A percentile compares a stretch with the other conserved stretches of the same genome.
These are phyloP conservation scores for Coniochaeta hoffmannii DNA, from an alignment of 2,329 filamentous ascomycete genomes.

Conservation along the genomic window DNA sequence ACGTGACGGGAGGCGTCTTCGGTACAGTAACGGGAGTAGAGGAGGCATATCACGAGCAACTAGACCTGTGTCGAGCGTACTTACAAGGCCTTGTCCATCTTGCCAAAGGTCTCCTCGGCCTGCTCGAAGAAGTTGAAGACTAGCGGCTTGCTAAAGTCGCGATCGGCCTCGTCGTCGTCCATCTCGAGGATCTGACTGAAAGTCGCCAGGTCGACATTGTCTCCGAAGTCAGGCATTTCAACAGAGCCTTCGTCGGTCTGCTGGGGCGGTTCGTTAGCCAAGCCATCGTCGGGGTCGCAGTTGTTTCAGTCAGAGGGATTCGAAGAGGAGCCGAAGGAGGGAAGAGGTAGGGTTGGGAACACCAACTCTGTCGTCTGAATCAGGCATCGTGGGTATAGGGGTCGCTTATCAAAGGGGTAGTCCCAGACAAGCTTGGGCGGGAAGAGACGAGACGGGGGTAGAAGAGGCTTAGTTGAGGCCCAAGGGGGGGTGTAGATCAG, in stretches of 20 bases:
- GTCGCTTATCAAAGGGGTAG: neutral
- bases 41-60: neutral
- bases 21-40: neutral
- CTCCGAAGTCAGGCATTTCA: conserved; percentile 56
- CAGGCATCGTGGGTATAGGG: conserved; percentile 2
- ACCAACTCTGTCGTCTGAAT: conserved; percentile 3
- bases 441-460: neutral
- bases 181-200: conserved; percentile 97
- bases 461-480: neutral
- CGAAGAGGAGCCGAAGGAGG: neutral
- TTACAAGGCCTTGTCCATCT: conserved; percentile 82
- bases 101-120: conserved; percentile 73
- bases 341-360: neutral
- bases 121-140: conserved; percentile 92
- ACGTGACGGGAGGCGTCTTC: neutral
- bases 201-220: conserved; percentile 69
- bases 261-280: conserved; percentile 7
- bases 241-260: conserved; percentile 32
- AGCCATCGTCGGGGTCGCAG: neutral
- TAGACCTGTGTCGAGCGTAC: conserved; percentile 22
- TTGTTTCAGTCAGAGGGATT: neutral
- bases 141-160: conserved; percentile 82
- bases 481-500: neutral
- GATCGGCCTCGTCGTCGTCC: conserved; percentile 82
- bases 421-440: neutral